A percentile compares a stretch with the other conserved stretches of the same genome.
These are phyloP conservation scores for Fusarium kyushuense DNA, from an alignment of 2,329 filamentous ascomycete genomes.

Conservation along the genomic window DNA sequence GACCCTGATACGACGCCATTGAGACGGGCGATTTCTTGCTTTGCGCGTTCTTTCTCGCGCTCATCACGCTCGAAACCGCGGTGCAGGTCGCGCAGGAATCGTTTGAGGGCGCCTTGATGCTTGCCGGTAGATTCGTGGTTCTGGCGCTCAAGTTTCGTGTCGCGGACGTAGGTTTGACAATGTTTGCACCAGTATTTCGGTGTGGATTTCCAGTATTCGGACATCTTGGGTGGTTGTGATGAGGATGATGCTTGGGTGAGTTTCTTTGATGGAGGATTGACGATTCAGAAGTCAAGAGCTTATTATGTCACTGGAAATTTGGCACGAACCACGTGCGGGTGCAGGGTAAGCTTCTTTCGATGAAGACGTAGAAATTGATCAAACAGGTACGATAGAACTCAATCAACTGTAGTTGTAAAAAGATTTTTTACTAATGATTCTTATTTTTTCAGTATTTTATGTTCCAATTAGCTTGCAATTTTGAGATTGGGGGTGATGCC, in stretches of 20 bases:
- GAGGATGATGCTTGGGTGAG: not conserved
- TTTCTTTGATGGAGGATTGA: conserved; percentile 3
- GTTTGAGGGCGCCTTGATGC: conserved; percentile 88
- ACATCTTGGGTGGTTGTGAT: conserved; percentile 68
- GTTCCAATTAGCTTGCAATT: not conserved
- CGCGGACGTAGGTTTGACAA: conserved; percentile 89
- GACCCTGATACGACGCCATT: conserved; percentile 77
- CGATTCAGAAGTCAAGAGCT: conserved; percentile 9
- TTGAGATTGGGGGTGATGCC: not conserved
- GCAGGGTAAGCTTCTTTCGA: conserved; percentile 13
- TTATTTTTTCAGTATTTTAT: too few relatives aligned
- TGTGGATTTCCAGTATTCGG: conserved; percentile 99
- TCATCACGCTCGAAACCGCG: conserved; percentile 83
- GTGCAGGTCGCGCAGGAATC: conserved; percentile 90
- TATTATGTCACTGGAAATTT: conserved; percentile 39
- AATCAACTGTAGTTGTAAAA: not conserved
- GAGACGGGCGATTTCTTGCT: conserved; percentile 85
- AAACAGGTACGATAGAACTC: too few relatives aligned
- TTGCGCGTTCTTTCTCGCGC: conserved; percentile 84
- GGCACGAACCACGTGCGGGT: conserved; percentile 6
- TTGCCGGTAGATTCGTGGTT: conserved; percentile 90
- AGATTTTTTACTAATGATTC: too few relatives aligned
- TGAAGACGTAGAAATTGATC: not conserved
- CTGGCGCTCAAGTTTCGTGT: conserved; percentile 88
- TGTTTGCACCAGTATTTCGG: conserved; percentile 99